These are phyloP conservation scores for Colletotrichum magnum DNA, from an alignment of 2,329 filamentous ascomycete genomes.

Conservation along the genomic window DNA sequence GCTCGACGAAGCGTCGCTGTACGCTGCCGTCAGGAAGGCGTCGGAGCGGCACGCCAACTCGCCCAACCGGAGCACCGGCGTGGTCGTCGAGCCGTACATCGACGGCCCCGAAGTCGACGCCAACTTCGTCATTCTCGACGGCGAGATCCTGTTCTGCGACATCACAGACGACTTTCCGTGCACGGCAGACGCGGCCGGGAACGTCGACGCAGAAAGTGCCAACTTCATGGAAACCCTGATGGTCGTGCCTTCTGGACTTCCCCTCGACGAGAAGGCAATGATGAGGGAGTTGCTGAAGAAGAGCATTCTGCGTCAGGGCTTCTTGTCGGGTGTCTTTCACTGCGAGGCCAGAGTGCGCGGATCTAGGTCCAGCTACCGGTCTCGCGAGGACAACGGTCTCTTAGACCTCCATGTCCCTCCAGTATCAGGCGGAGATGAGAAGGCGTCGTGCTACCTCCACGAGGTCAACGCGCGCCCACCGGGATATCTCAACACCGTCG, in stretches of 20 bases:
- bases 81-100: conserved; percentile 56
- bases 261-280: conserved; percentile 2
- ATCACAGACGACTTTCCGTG: conserved; percentile 56
- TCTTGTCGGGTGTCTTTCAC: conserved; percentile 14
- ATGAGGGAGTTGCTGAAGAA: not conserved
- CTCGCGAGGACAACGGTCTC: conserved; percentile 30
- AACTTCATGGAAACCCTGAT: conserved; percentile 28
- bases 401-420: conserved; percentile 37
- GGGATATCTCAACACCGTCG: conserved; percentile 44
- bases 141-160: conserved; percentile 56
- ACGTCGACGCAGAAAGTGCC: not conserved
- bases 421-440: not conserved
- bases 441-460: conserved; percentile 44
- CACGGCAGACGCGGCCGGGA: not conserved
- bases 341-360: conserved; percentile 17
- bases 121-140: conserved; percentile 56
- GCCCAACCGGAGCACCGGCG: conserved; percentile 42
- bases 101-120: conserved; percentile 59
- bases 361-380: not conserved
- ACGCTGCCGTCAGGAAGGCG: conserved; percentile 43
- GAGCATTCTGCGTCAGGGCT: conserved; percentile 10
- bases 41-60: conserved; percentile 40
- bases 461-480: conserved; percentile 50
- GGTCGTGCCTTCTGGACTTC: conserved; percentile 2
- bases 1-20: conserved; percentile 46